Percentiles rank a stretch among this genome's conserved stretches.
Evolutionary conservation across 1,284 basidiomycete species (phyloP).

Genomic region (Baeospora myosura): DNA sequence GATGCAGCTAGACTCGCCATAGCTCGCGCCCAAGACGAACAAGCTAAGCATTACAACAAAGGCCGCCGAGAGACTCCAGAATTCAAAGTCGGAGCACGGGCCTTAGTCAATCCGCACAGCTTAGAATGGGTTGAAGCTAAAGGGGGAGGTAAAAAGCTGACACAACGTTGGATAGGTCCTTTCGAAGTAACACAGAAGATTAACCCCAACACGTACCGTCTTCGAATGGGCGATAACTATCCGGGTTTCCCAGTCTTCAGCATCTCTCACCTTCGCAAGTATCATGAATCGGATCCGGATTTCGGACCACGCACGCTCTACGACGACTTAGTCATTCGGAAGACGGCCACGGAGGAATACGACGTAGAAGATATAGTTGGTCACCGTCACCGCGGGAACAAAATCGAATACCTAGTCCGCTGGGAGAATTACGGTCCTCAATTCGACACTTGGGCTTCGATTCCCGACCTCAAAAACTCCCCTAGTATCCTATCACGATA

Average conservation of each 20-base stretch:
- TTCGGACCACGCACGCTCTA: conserved; percentile 11
- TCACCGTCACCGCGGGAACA: conserved; percentile 2
- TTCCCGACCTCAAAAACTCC: conserved; percentile 1
- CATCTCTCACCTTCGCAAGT: conserved; percentile 20
- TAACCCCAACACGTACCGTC: conserved; percentile 19
- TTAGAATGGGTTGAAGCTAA: conserved; percentile 19
- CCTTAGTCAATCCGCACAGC: conserved; percentile 25
- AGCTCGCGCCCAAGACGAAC: conserved; percentile 12
- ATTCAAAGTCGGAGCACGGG: conserved; percentile 19
- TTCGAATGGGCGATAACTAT: conserved; percentile 20
- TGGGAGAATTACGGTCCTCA: conserved; percentile 18
- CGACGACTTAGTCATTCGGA: conserved; percentile 13
- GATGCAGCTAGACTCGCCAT: conserved; percentile 1
- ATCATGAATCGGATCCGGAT: conserved; percentile 10
- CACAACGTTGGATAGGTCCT: conserved; percentile 24
- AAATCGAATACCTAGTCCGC: conserved; percentile 12
- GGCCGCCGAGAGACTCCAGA: conserved; percentile 6
- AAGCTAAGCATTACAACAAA: conserved; percentile 16
- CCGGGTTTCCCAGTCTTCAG: conserved; percentile 23
- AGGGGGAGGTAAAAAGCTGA: conserved; percentile 24
- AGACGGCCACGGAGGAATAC: no score
- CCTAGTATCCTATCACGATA: no score
- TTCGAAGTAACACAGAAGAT: conserved; percentile 24
- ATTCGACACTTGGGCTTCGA: conserved; percentile 14
- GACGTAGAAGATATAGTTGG: conserved; percentile 16